A percentile compares a stretch with the other conserved stretches of the same genome.
These are phyloP conservation scores for Verticillium dahliae DNA, from an alignment of 2,329 filamentous ascomycete genomes.

Conservation along the genomic window DNA sequence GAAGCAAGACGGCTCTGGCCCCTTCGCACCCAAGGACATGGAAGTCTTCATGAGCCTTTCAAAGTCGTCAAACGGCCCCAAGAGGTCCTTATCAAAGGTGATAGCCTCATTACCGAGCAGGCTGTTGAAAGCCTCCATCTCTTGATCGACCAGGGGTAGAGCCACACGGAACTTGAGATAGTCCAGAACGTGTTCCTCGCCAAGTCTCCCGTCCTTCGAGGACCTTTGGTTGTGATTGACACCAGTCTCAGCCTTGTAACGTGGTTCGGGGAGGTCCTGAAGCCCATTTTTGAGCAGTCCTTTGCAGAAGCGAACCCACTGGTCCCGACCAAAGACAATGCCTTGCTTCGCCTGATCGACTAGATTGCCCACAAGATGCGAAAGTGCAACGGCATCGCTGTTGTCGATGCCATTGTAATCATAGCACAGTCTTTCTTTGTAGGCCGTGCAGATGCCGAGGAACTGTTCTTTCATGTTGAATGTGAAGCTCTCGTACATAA, in stretches of 20 bases:
- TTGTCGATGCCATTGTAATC: constrained; percentile 42
- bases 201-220: neutral
- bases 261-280: constrained; percentile 25
- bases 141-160: constrained; percentile 28
- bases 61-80: constrained; percentile 23
- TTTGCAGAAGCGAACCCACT: constrained; percentile 31
- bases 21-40: neutral
- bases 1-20: constrained; percentile 16
- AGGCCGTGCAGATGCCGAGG: constrained; percentile 58
- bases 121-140: constrained; percentile 20
- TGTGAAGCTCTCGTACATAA: constrained; percentile 45
- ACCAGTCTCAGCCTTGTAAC: constrained; percentile 34
- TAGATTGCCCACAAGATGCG: constrained; percentile 43
- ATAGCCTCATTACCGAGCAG: neutral
- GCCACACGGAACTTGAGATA: constrained; percentile 51
- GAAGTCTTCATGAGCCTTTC: constrained; percentile 17
- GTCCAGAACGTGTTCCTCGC: constrained; percentile 41
- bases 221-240: constrained; percentile 27
- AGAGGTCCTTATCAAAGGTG: constrained; percentile 29
- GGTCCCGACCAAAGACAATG: constrained; percentile 35
- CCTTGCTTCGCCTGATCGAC: constrained; percentile 55
- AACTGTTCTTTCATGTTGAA: constrained; percentile 52
- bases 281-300: constrained; percentile 12
- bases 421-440: constrained; percentile 59
- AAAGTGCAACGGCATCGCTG: constrained; percentile 37